These are phyloP conservation scores for Pichia inconspicua DNA, from an alignment of 1,139 yeast genomes.

Conservation along the genomic window DNA sequence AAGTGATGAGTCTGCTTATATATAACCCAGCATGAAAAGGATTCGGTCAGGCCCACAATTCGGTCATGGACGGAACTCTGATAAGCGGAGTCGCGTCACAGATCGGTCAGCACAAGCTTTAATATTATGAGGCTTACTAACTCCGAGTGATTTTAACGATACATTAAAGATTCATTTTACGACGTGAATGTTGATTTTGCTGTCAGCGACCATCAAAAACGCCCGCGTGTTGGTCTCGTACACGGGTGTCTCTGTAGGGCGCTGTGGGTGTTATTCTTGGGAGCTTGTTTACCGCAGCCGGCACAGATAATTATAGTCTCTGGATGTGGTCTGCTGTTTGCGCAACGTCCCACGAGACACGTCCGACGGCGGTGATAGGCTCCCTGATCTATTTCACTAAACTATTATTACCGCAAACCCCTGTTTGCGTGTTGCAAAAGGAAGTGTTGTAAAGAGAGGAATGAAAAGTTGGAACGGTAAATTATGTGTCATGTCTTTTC, in stretches of 20 bases:
- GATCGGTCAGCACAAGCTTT: neutral
- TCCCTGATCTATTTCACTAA: neutral
- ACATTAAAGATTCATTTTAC: neutral
- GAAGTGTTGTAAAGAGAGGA: neutral
- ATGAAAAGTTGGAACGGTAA: neutral
- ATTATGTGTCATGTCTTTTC: no score
- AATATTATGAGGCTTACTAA: neutral
- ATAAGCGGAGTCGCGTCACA: neutral
- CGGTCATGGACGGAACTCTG: neutral
- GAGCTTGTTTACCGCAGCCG: conserved; percentile 12
- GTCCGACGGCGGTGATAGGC: neutral
- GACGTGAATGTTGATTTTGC: neutral
- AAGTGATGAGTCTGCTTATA: no score
- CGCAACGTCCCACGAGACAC: neutral
- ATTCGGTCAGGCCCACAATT: neutral
- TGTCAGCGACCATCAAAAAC: conserved; percentile 11
- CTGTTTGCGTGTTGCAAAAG: neutral
- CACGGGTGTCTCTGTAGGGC: conserved; percentile 11
- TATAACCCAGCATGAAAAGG: no score
- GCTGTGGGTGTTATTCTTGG: conserved; percentile 5
- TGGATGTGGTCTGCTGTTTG: neutral
- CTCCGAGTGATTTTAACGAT: neutral
- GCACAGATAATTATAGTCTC: neutral
- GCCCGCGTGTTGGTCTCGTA: neutral
- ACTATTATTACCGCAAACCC: conserved; percentile 1